Evolutionary conservation across 2,329 filamentous ascomycete genomes (phyloP), one percentile per base, ranked within the genome.

Genomic region (Cladosporium sp.): DNA sequence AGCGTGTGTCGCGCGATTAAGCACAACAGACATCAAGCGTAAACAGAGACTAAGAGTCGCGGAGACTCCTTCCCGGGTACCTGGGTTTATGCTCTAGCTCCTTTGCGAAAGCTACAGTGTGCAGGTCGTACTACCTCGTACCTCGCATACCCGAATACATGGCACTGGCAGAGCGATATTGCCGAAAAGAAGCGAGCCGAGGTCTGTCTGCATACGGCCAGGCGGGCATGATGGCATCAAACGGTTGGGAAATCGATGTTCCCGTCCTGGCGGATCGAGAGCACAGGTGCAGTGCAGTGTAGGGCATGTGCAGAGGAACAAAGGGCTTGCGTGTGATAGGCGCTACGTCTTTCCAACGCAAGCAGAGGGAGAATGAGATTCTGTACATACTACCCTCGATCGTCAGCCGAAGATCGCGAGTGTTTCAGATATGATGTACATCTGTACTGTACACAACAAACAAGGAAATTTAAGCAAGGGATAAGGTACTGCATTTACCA

Each of bases 401-500:
- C 18, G 37, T 44, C 37, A 44, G 37, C 37, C 16, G 18, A 44
- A 10, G 37, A n/a, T 44, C 18, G 18, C 37, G 37, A 44, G 16
- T 44, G 37, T n/a, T 44, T 44, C 37, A 44, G 18, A 40, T 11
- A 35, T 11, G 12, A 31, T 26, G 29, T 31, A 31, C 29, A 31
- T 31, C 23, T 26, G 23, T 26, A 26, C 23, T 31, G 29, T 31
- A 10, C 33, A 35, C 18, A n/a, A 46, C 18, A 46, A 5, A 46
- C 18, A 46, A 21, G 16, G 44, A 21, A 46, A 46, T 14, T 35
- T 11, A 35, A 11, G 12, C 12, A 35, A 14, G 14, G 12, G 33
- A 16, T 16, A 52, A 52, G 49, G 10, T 6, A 16, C 21, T 21
- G 21, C 23, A 28, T 37, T 33, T 50, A 50, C 53, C 84, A 74